A percentile compares a stretch with the other conserved stretches of the same genome.
Evolutionary conservation across 331 rosid species (phyloP).

Genomic region (Prunus yedoensis): DNA sequence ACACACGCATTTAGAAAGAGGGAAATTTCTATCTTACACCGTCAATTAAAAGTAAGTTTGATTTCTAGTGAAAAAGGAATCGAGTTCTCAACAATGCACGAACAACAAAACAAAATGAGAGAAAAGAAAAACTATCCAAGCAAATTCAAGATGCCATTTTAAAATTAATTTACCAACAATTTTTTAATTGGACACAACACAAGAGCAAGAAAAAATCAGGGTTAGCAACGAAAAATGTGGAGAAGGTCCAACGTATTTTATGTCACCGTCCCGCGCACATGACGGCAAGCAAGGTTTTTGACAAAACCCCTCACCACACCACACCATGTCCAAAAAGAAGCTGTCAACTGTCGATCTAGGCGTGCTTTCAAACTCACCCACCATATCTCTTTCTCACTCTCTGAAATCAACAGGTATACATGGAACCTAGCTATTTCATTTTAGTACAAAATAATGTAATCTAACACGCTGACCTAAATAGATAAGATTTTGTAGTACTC

Average conservation of each 20-base stretch:
- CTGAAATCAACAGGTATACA: background rate
- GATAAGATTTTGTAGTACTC: background rate
- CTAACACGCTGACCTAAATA: background rate
- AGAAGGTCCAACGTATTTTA: background rate
- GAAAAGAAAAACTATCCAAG: background rate
- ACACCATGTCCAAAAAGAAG: background rate
- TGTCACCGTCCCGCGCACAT: background rate
- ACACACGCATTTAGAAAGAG: background rate
- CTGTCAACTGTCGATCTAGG: background rate
- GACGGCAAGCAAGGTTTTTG: background rate
- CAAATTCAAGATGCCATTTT: background rate
- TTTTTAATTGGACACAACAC: too few species aligned
- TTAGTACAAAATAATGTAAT: background rate
- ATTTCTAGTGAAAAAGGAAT: conserved; percentile 3
- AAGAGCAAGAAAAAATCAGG: too few species aligned
- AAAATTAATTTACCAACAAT: too few species aligned
- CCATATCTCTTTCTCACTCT: background rate
- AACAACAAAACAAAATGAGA: background rate
- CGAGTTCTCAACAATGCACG: background rate
- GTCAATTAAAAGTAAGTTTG: background rate
- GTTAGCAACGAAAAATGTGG: background rate
- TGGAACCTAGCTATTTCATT: background rate
- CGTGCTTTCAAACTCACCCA: background rate
- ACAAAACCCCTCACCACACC: background rate
- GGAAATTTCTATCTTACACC: background rate